These are phyloP conservation scores for Oenanthe javanica DNA, from an alignment of 140 eudicot genomes.

Conservation along the genomic window DNA sequence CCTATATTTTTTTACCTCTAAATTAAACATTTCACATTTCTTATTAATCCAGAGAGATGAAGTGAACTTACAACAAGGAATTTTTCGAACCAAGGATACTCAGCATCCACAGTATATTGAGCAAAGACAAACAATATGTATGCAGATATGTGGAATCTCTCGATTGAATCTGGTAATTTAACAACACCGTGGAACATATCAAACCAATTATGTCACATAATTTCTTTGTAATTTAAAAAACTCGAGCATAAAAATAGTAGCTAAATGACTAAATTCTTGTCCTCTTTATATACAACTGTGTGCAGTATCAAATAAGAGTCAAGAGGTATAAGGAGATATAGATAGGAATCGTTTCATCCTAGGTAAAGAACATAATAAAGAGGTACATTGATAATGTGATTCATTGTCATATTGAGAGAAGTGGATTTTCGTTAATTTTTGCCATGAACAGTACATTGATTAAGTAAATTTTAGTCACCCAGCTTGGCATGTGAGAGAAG, in stretches of 20 bases:
- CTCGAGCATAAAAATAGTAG: background rate
- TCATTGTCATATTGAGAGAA: background rate
- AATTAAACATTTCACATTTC: background rate
- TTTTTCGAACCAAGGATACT: conserved; percentile 88
- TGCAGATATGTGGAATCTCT: conserved; percentile 89
- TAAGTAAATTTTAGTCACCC: background rate
- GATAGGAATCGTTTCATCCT: background rate
- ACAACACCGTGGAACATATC: conserved; percentile 3
- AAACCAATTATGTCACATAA: conserved; percentile 6
- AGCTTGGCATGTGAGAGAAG: background rate
- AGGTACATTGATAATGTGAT: too few relatives aligned
- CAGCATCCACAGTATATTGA: conserved; percentile 87
- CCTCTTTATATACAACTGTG: background rate
- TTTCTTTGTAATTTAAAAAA: background rate
- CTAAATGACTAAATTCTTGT: background rate
- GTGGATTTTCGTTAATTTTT: background rate
- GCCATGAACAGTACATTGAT: too few relatives aligned
- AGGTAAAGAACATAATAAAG: background rate
- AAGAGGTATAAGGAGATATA: background rate
- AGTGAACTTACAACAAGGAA: conserved; percentile 65
- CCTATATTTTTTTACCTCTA: background rate
- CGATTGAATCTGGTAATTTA: conserved; percentile 74
- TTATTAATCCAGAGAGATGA: background rate
- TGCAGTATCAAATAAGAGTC: background rate
- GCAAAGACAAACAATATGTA: conserved; percentile 81